Conservation (phyloP, 371 early-diverging fungal genomes). For the Mucor saturninus region DNA sequence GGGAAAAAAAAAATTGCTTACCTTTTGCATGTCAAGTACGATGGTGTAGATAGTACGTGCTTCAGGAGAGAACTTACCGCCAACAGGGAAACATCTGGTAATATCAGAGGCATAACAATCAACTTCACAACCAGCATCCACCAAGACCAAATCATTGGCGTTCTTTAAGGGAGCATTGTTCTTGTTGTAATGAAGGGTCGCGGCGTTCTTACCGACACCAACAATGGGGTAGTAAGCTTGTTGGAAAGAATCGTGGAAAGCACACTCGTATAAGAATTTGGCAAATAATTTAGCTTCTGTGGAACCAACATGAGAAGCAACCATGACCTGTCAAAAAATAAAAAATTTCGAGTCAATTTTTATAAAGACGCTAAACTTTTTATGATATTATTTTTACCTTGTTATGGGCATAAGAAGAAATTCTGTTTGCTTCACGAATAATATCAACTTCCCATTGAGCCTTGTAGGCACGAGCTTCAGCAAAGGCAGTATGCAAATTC, state of each 20-base stretch:
- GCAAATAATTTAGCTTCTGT: constrained; percentile 80
- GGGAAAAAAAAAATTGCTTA: constrained; percentile 8
- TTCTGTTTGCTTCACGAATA: constrained; percentile 77
- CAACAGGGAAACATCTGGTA: constrained; percentile 89
- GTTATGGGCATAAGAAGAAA: constrained; percentile 81
- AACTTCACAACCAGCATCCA: constrained; percentile 89
- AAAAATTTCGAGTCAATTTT: neutral
- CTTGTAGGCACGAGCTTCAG: constrained; percentile 82
- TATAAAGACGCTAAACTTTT: neutral
- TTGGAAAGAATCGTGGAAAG: constrained; percentile 70
- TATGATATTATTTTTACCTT: constrained; percentile 30
- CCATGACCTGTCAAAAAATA: constrained; percentile 62
- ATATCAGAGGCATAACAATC: constrained; percentile 89
- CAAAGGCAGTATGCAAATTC: constrained; percentile 62
- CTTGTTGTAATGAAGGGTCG: constrained; percentile 84
- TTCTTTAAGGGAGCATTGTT: constrained; percentile 62
- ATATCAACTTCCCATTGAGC: constrained; percentile 74
- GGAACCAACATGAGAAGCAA: constrained; percentile 59
- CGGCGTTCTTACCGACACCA: constrained; percentile 79
- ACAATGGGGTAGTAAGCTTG: constrained; percentile 91
- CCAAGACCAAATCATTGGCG: constrained; percentile 65
- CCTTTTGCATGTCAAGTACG: constrained; percentile 86
- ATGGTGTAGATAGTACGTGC: constrained; percentile 81
- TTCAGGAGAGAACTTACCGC: constrained; percentile 77
- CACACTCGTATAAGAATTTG: constrained; percentile 76